These are phyloP conservation scores for Saprolegnia parasitica DNA, from an alignment of 352 stramenopile species.

Conservation along the genomic window DNA sequence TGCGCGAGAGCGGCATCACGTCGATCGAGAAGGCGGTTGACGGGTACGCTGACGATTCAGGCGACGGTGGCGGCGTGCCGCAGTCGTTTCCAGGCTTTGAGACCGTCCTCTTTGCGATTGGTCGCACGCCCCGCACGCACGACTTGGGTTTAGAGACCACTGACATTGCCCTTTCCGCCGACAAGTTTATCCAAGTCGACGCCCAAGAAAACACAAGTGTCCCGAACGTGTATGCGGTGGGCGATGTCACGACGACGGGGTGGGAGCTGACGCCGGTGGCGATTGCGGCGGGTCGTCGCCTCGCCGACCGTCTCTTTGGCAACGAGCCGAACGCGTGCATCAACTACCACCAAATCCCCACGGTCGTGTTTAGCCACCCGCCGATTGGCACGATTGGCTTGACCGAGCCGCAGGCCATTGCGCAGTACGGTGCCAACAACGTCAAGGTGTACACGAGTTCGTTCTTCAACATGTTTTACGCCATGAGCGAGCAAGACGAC, in stretches of 20 bases:
- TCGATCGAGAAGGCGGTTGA: slow-evolving; percentile 84
- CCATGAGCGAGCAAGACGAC: slow-evolving; percentile 83
- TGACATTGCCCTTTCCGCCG: slow-evolving; percentile 67
- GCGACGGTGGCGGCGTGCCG: slow-evolving; percentile 45
- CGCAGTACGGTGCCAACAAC: slow-evolving; percentile 90
- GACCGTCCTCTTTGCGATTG: slow-evolving; percentile 63
- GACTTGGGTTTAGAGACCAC: slow-evolving; percentile 76
- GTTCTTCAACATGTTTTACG: slow-evolving; percentile 95
- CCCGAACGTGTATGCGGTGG: slow-evolving; percentile 85
- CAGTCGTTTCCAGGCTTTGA: slow-evolving; percentile 50
- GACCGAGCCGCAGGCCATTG: slow-evolving; percentile 89
- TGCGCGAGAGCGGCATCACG: slow-evolving; percentile 47
- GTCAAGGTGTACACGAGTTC: slow-evolving; percentile 94
- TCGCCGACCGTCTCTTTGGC: slow-evolving; percentile 90
- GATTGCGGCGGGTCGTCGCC: slow-evolving; percentile 78
- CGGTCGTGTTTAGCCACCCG: slow-evolving; percentile 96
- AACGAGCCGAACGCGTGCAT: slow-evolving; percentile 65
- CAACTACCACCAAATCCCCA: slow-evolving; percentile 93
- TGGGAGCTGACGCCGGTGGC: slow-evolving; percentile 87
- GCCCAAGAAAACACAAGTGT: slow-evolving; percentile 89
- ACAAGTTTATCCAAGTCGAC: slow-evolving; percentile 87
- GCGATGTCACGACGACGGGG: slow-evolving; percentile 86
- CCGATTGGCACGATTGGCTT: slow-evolving; percentile 94
- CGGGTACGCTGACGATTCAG: slow-evolving; percentile 69
- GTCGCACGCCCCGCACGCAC: slow-evolving; percentile 85